These are phyloP conservation scores for Mycena rosella DNA, from an alignment of 768 basidiomycete species.

Conservation along the genomic window DNA sequence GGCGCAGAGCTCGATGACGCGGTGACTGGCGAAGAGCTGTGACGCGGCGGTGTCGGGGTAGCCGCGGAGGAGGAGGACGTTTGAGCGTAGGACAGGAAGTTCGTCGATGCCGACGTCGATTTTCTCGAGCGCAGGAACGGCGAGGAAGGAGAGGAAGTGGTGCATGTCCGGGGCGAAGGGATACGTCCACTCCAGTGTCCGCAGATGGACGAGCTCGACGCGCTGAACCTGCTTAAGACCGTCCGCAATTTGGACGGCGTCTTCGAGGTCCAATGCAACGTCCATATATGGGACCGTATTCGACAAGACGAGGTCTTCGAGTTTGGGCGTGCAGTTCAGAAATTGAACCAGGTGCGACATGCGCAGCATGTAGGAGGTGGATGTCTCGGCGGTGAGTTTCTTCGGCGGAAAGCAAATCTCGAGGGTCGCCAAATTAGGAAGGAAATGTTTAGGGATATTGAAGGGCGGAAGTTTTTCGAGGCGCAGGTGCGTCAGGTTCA, in stretches of 20 bases:
- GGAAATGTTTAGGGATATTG: constrained; percentile 50
- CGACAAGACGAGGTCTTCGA: constrained; percentile 57
- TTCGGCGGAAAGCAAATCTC: constrained; percentile 57
- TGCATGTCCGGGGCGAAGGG: constrained; percentile 58
- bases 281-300: constrained; percentile 59
- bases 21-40: constrained; percentile 39
- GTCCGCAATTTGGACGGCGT: constrained; percentile 5
- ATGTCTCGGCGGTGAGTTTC: constrained; percentile 30
- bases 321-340: constrained; percentile 51
- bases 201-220: constrained; percentile 54
- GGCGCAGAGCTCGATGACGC: constrained; percentile 46
- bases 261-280: constrained; percentile 37
- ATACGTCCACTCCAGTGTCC: constrained; percentile 62
- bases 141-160: constrained; percentile 57
- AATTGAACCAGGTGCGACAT: constrained; percentile 56
- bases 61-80: constrained; percentile 32
- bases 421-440: constrained; percentile 55
- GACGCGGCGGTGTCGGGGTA: constrained; percentile 33
- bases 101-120: constrained; percentile 60
- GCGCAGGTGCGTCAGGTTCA: constrained; percentile 50
- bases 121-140: constrained; percentile 54
- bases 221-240: constrained; percentile 36
- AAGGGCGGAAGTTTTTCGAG: constrained; percentile 57
- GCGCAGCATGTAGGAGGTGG: constrained; percentile 50
- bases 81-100: constrained; percentile 21